Conservation (phyloP, 1,284 basidiomycete genomes). For the Peniophora sp. region DNA sequence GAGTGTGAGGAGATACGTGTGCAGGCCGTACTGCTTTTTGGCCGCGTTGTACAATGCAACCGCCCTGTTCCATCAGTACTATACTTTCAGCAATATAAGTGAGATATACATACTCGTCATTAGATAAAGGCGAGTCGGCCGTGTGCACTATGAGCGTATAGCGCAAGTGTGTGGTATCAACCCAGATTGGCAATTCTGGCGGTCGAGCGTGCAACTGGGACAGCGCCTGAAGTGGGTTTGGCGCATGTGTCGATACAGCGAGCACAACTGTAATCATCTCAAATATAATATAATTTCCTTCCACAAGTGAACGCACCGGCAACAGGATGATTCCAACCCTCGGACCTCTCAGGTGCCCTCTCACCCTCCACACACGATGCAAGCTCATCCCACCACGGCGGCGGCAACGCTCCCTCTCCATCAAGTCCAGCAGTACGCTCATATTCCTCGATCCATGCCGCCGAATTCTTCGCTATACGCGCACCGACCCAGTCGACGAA, state of each 20-base stretch:
- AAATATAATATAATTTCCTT: background rate
- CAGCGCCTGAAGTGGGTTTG: slow-evolving; percentile 71
- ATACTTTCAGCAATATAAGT: slow-evolving; percentile 5
- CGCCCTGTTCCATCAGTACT: slow-evolving; percentile 35
- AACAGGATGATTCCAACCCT: slow-evolving; percentile 80
- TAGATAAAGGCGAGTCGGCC: slow-evolving; percentile 54
- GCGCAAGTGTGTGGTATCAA: slow-evolving; percentile 58
- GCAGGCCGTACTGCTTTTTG: slow-evolving; percentile 75
- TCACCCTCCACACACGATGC: slow-evolving; percentile 69
- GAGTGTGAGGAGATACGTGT: slow-evolving; percentile 62
- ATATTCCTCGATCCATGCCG: slow-evolving; percentile 58
- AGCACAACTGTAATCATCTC: slow-evolving; percentile 51
- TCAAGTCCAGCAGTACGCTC: slow-evolving; percentile 13
- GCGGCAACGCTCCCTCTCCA: slow-evolving; percentile 26
- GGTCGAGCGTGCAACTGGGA: slow-evolving; percentile 57
- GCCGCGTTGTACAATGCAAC: slow-evolving; percentile 71
- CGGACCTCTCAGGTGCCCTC: slow-evolving; percentile 54
- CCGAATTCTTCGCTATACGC: slow-evolving; percentile 51
- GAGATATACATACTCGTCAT: slow-evolving; percentile 60
- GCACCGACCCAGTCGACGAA: slow-evolving; percentile 76
- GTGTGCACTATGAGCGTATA: slow-evolving; percentile 75
- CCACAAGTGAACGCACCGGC: slow-evolving; percentile 43
- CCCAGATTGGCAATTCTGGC: slow-evolving; percentile 68
- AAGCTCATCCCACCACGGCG: slow-evolving; percentile 82
- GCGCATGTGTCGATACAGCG: slow-evolving; percentile 68